Conservation (phyloP, 1,284 basidiomycete genomes). For the Cronartium ribicola region DNA sequence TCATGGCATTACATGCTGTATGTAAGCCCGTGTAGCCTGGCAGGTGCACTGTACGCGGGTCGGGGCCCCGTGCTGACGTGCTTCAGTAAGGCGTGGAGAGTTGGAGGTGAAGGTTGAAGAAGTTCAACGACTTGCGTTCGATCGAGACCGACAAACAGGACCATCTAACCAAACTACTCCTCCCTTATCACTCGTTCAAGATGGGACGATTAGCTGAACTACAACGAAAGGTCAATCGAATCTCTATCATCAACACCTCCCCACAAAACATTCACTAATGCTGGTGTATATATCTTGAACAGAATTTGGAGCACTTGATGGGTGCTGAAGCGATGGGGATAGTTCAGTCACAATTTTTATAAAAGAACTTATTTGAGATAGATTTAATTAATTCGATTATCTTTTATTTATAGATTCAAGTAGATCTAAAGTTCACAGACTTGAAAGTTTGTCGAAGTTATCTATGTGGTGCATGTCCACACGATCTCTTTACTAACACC, state of each 20-base stretch:
- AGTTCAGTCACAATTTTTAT: conserved; percentile 46
- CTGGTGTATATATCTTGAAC: no score
- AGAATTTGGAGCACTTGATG: conserved; percentile 82
- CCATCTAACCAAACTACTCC: no score
- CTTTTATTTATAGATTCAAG: conserved; percentile 57
- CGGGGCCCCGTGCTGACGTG: no score
- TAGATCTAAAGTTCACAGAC: conserved; percentile 89
- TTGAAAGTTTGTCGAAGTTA: conserved; percentile 99
- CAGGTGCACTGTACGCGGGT: no score
- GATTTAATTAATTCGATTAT: not conserved
- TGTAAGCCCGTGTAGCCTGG: no score
- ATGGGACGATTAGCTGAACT: conserved; percentile 38
- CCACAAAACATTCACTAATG: no score
- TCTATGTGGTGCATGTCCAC: conserved; percentile 94
- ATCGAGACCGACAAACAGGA: no score
- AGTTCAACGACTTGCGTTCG: no score
- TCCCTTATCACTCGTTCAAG: no score
- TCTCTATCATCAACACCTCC: conserved; percentile 1
- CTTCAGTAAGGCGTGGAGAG: no score
- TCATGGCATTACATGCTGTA: no score
- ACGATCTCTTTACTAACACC: conserved; percentile 96
- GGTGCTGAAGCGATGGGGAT: conserved; percentile 97
- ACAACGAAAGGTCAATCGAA: conserved; percentile 30
- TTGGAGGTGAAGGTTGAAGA: no score
- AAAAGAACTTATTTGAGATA: not conserved